These are phyloP conservation scores for Agroathelia rolfsii DNA, from an alignment of 1,284 basidiomycete species.

Conservation along the genomic window DNA sequence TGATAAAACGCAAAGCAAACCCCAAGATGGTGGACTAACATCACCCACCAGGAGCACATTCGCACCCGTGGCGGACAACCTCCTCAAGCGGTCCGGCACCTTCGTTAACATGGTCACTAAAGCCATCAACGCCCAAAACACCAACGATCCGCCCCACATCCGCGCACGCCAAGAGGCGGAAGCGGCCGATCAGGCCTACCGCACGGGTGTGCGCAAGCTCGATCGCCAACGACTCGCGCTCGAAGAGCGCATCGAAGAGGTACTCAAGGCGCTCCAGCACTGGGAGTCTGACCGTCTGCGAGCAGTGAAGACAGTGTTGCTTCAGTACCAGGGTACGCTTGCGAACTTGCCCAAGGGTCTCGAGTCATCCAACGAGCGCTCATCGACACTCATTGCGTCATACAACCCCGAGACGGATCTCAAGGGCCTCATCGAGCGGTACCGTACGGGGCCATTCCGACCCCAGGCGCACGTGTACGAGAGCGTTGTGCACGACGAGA, in stretches of 20 bases:
- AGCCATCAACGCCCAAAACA: conserved; percentile 43
- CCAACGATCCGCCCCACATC: conserved; percentile 54
- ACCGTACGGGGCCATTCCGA: conserved; percentile 83
- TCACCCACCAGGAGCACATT: conserved; percentile 29
- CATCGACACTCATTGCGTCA: conserved; percentile 65
- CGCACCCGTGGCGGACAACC: conserved; percentile 39
- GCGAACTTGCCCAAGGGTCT: conserved; percentile 59
- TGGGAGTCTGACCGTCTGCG: conserved; percentile 80
- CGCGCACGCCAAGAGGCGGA: conserved; percentile 69
- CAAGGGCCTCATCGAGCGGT: conserved; percentile 76
- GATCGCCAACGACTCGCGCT: conserved; percentile 74
- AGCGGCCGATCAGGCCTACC: conserved; percentile 68
- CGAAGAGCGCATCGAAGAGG: conserved; percentile 79
- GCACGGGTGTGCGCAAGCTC: conserved; percentile 63
- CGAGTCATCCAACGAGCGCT: conserved; percentile 56
- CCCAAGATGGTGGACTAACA: conserved; percentile 21
- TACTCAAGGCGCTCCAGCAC: conserved; percentile 66
- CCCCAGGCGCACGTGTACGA: conserved; percentile 80
- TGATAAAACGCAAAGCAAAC: conserved; percentile 33
- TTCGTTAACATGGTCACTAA: conserved; percentile 68
- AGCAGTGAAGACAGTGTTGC: conserved; percentile 79
- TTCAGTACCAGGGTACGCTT: conserved; percentile 76
- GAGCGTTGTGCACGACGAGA: conserved; percentile 67
- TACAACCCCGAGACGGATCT: conserved; percentile 82
- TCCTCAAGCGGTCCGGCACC: conserved; percentile 58